Evolutionary conservation across 140 eudicot genomes (phyloP).

Genomic region (Flaveria floridana): DNA sequence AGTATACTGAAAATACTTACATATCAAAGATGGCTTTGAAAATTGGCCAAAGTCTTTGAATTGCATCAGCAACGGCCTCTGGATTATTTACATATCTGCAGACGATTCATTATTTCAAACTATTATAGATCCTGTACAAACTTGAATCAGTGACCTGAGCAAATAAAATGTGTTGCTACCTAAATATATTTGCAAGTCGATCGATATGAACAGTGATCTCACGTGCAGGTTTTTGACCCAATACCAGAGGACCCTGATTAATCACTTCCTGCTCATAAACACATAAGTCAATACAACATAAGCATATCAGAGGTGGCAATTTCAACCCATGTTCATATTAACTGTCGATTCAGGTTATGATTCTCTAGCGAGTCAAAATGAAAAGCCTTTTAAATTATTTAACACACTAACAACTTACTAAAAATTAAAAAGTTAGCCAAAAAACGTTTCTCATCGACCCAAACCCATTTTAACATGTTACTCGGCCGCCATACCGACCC

Average conservation of each 20-base stretch:
- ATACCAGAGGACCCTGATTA: conserved; percentile 74
- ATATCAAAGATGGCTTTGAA: conserved; percentile 91
- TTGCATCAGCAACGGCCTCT: conserved; percentile 98
- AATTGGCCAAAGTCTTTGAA: conserved; percentile 96
- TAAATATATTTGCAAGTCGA: conserved; percentile 92
- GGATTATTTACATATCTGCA: conserved; percentile 92
- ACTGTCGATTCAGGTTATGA: neutral
- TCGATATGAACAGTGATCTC: conserved; percentile 96
- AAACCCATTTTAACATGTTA: neutral
- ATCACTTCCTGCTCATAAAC: conserved; percentile 68
- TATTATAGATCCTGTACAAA: conserved; percentile 13
- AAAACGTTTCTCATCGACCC: neutral
- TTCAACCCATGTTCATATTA: neutral
- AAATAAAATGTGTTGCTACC: conserved; percentile 39
- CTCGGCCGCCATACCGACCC: neutral
- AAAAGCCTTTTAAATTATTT: neutral
- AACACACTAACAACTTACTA: neutral
- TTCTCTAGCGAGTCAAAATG: neutral
- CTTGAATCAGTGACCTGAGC: neutral
- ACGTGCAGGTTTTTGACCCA: conserved; percentile 88
- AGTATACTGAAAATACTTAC: conserved; percentile 39
- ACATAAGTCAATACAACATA: conserved; percentile 26
- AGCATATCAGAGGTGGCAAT: neutral
- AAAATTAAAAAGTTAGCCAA: neutral
- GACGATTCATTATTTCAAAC: conserved; percentile 21